Percentiles rank a stretch among this genome's conserved stretches.
These are phyloP conservation scores for Scalesia atractyloides DNA, from an alignment of 129 eudicot species.

Conservation along the genomic window DNA sequence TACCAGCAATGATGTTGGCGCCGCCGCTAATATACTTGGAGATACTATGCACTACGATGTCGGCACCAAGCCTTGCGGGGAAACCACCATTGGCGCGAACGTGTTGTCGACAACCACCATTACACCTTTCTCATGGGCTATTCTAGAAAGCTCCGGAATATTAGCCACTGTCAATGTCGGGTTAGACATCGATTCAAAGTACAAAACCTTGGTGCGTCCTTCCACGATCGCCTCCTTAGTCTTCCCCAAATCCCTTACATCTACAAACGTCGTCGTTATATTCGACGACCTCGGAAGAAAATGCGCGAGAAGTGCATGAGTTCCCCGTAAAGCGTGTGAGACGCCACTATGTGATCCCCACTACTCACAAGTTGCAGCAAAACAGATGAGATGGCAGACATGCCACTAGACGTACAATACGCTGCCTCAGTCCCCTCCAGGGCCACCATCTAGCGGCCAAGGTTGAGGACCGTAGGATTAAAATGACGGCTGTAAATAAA, in stretches of 20 bases:
- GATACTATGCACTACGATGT: constrained; percentile 64
- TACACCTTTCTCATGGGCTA: constrained; percentile 63
- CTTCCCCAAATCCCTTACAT: constrained; percentile 43
- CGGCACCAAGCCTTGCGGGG: constrained; percentile 72
- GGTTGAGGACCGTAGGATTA: constrained; percentile 67
- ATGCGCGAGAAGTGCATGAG: constrained; percentile 61
- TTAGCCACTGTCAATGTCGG: constrained; percentile 70
- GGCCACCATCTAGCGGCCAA: constrained; percentile 75
- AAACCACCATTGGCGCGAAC: constrained; percentile 65
- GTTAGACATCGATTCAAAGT: constrained; percentile 64
- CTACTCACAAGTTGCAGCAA: constrained; percentile 54
- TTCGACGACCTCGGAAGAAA: constrained; percentile 59
- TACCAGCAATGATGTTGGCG: constrained; percentile 77
- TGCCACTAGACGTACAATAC: constrained; percentile 73
- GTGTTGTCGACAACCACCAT: constrained; percentile 66
- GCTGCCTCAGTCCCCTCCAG: constrained; percentile 74
- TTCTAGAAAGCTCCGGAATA: constrained; percentile 50
- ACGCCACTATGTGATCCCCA: constrained; percentile 63
- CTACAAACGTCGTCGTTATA: constrained; percentile 63
- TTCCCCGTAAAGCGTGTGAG: constrained; percentile 68
- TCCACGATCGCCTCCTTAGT: constrained; percentile 52
- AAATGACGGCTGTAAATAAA: constrained; percentile 74
- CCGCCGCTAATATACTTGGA: constrained; percentile 75
- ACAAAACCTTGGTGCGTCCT: constrained; percentile 62
- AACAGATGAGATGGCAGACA: constrained; percentile 65